Conservation (phyloP, 768 basidiomycete genomes). For the Ramaria sp. region DNA sequence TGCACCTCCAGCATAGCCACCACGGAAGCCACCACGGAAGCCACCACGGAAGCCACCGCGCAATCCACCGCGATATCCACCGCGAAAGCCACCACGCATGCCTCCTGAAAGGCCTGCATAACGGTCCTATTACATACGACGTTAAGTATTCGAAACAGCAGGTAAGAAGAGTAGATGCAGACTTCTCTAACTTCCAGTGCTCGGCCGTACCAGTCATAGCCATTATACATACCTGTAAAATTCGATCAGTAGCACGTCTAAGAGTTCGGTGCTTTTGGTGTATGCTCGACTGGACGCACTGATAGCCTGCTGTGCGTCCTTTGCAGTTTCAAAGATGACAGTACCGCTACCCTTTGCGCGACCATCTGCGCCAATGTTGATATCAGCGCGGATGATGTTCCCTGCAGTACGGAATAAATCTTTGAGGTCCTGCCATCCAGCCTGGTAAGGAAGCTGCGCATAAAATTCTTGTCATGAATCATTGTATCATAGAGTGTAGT, state of each 20-base stretch:
- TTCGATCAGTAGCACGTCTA: slow-evolving; percentile 3
- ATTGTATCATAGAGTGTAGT: not conserved
- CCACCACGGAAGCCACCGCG: slow-evolving; percentile 34
- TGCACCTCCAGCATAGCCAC: slow-evolving; percentile 31
- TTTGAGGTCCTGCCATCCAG: slow-evolving; percentile 98
- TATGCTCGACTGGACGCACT: slow-evolving; percentile 37
- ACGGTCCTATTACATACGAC: slow-evolving; percentile 47
- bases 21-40: slow-evolving; percentile 44
- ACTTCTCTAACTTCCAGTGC: slow-evolving; percentile 94
- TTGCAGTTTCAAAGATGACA: slow-evolving; percentile 85
- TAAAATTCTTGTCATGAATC: slow-evolving; percentile 4
- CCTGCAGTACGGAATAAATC: slow-evolving; percentile 95
- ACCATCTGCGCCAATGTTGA: slow-evolving; percentile 88
- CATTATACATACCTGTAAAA: slow-evolving; percentile 81
- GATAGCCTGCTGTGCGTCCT: slow-evolving; percentile 88
- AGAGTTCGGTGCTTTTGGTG: not conserved
- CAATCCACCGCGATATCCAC: slow-evolving; percentile 27
- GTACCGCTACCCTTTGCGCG: slow-evolving; percentile 96
- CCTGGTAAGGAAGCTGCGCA: slow-evolving; percentile 80
- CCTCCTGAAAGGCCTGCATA: slow-evolving; percentile 75
- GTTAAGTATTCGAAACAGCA: not conserved
- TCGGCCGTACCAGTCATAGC: slow-evolving; percentile 95
- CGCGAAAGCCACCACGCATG: slow-evolving; percentile 48
- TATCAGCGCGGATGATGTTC: slow-evolving; percentile 91
- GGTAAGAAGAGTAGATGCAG: slow-evolving; percentile 14